Conservation (phyloP, 2,329 filamentous ascomycete genomes). For the Aureobasidium sp. region DNA sequence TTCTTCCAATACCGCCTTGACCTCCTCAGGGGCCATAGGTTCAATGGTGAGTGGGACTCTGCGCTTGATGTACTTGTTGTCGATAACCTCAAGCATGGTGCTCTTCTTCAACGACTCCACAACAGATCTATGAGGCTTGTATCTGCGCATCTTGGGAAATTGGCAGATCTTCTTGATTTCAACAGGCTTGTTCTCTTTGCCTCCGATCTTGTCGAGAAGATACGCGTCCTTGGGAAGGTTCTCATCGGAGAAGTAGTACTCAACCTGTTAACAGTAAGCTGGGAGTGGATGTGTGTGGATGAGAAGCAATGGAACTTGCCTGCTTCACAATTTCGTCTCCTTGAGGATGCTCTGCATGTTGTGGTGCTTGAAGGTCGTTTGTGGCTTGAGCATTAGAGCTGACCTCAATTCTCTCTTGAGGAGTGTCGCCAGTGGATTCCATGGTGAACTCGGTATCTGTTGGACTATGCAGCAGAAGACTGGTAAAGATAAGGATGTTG, state of each 20-base stretch:
- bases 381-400: not conserved
- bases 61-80: slow-evolving; percentile 34
- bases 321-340: slow-evolving; percentile 17
- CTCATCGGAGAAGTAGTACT: slow-evolving; percentile 43
- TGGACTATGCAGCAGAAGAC: not conserved
- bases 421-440: not conserved
- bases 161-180: slow-evolving; percentile 34
- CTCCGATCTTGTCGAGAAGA: slow-evolving; percentile 32
- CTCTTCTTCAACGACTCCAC: slow-evolving; percentile 34
- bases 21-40: slow-evolving; percentile 17
- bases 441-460: not conserved
- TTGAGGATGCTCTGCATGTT: slow-evolving; percentile 15
- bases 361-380: not conserved
- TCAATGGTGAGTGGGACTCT: slow-evolving; percentile 28
- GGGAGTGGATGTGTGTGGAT: not conserved
- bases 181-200: slow-evolving; percentile 34
- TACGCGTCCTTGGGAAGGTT: slow-evolving; percentile 36
- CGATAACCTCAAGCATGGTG: slow-evolving; percentile 32
- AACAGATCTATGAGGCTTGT: slow-evolving; percentile 32
- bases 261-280: slow-evolving; percentile 27
- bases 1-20: slow-evolving; percentile 14
- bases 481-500: not conserved
- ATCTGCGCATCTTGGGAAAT: slow-evolving; percentile 39
- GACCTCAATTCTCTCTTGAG: not conserved
- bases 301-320: not conserved